Evolutionary conservation across 495 filamentous ascomycete species (phyloP).

Genomic region (Xylaria palmicola): DNA sequence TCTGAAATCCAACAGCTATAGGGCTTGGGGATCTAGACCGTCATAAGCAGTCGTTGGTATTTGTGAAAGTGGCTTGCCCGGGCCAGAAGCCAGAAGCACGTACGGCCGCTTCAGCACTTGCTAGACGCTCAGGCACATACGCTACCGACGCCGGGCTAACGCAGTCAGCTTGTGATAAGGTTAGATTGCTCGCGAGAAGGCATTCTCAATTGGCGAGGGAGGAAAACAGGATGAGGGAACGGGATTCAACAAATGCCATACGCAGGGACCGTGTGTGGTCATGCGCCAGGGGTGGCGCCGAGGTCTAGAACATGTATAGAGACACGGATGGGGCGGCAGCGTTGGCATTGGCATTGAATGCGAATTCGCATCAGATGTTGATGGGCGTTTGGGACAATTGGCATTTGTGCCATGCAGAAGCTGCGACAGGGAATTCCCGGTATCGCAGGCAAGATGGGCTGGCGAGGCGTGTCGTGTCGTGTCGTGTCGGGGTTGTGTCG

Average conservation of each 20-base stretch:
- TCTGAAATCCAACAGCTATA: background rate
- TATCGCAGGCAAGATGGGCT: background rate
- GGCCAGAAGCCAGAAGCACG: background rate
- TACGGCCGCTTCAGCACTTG: background rate
- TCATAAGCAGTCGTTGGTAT: background rate
- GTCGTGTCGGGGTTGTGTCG: too few relatives aligned
- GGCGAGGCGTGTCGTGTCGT: too few relatives aligned
- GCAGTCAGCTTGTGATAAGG: background rate
- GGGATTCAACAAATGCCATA: constrained; percentile 15
- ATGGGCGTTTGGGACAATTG: constrained; percentile 13
- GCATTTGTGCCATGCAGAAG: constrained; percentile 12
- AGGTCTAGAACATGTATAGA: constrained; percentile 9
- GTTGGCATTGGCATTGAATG: background rate
- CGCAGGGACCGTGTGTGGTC: background rate
- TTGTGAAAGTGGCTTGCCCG: background rate
- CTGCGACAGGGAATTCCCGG: background rate
- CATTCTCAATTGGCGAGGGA: constrained; percentile 1
- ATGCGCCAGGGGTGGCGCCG: background rate
- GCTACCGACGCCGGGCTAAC: background rate
- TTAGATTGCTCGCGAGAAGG: background rate
- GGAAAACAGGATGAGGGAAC: background rate
- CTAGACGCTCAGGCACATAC: background rate
- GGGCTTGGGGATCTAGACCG: background rate
- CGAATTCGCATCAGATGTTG: background rate
- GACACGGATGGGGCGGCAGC: background rate